A percentile compares a stretch with the other conserved stretches of the same genome.
Conservation (phyloP, 2,329 filamentous ascomycete genomes). For the Lachnellula subtilissima region DNA sequence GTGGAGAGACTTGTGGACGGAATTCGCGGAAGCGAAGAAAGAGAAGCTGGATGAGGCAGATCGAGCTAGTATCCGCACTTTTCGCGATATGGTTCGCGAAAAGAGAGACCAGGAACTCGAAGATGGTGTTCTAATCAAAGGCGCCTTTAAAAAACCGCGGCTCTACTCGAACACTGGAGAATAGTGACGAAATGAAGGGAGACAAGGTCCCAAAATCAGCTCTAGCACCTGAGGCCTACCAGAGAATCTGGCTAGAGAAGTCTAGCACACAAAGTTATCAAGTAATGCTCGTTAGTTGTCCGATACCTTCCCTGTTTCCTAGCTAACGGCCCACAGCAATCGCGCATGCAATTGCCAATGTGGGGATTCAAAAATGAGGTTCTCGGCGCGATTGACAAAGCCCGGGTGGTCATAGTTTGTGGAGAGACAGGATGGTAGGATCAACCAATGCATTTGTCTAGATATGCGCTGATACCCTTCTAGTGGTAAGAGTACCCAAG, state of each 20-base stretch:
- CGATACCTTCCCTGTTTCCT: neutral
- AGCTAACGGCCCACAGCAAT: conserved; percentile 38
- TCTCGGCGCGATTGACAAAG: conserved; percentile 66
- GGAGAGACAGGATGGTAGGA: conserved; percentile 84
- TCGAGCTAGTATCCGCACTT: conserved; percentile 59
- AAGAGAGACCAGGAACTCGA: conserved; percentile 65
- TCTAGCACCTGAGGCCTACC: conserved; percentile 38
- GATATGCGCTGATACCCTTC: conserved; percentile 20
- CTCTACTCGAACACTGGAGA: conserved; percentile 43
- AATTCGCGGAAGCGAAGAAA: conserved; percentile 69
- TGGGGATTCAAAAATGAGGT: conserved; percentile 79
- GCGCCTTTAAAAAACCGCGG: conserved; percentile 65
- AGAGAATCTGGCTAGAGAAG: conserved; percentile 57
- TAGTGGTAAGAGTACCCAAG: conserved; percentile 89
- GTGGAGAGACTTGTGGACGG: conserved; percentile 83
- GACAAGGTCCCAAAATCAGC: conserved; percentile 31
- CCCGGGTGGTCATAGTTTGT: conserved; percentile 89
- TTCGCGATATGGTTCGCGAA: conserved; percentile 66
- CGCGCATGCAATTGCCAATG: conserved; percentile 80
- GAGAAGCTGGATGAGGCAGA: conserved; percentile 65
- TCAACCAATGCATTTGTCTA: neutral
- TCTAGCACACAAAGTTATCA: conserved; percentile 59
- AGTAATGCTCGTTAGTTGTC: conserved; percentile 62
- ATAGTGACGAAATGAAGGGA: conserved; percentile 39
- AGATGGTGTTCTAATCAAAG: conserved; percentile 70